Evolutionary conservation across 140 eudicot species (phyloP).

Genomic region (Cichorium intybus): DNA sequence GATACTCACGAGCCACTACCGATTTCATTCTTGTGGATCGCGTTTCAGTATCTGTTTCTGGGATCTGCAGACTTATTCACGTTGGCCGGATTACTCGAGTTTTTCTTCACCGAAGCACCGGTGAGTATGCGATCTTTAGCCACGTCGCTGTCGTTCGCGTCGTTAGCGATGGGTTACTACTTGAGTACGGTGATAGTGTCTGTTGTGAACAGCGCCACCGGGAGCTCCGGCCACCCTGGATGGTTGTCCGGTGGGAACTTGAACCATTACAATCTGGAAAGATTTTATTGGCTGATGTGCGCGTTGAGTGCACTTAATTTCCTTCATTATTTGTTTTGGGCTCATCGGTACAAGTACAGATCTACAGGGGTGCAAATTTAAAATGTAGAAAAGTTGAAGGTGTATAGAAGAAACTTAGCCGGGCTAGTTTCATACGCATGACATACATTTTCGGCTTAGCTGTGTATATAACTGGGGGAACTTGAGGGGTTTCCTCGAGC

Average conservation of each 20-base stretch:
- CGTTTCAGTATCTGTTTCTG: constrained; percentile 63
- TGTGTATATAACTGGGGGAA: not conserved
- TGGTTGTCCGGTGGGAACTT: constrained; percentile 53
- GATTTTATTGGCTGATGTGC: constrained; percentile 64
- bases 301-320: constrained; percentile 51
- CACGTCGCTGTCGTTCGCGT: constrained; percentile 58
- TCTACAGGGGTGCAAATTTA: constrained; percentile 28
- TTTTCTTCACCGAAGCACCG: constrained; percentile 75
- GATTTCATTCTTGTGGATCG: constrained; percentile 61
- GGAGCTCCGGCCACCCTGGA: constrained; percentile 20
- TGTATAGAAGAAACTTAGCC: constrained; percentile 32
- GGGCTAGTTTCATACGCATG: constrained; percentile 11
- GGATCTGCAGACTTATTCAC: constrained; percentile 77
- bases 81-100: constrained; percentile 69
- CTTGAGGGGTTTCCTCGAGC: not conserved
- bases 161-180: constrained; percentile 68
- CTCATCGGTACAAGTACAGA: constrained; percentile 47
- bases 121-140: constrained; percentile 62
- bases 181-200: constrained; percentile 59
- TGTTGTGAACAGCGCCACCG: constrained; percentile 52
- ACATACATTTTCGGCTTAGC: constrained; percentile 23
- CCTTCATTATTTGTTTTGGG: constrained; percentile 51
- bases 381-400: constrained; percentile 28
- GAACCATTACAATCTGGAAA: constrained; percentile 46
- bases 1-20: constrained; percentile 39